Base-by-base conservation (phyloP, 805 yeast species). In the Yarrowia porcina region DNA sequence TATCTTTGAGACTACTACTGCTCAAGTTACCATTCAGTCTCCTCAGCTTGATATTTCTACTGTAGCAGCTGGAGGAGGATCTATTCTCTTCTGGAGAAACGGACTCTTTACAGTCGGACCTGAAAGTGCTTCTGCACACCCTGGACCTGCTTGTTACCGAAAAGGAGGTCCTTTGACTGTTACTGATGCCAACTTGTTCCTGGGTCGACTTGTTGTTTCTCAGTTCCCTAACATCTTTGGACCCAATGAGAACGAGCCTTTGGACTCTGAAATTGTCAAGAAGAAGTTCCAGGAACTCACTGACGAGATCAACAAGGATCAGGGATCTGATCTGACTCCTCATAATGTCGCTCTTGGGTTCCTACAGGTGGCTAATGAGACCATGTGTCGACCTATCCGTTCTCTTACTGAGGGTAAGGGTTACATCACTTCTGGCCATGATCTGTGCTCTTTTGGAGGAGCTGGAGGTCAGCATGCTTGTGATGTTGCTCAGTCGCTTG, bases 401-500 rank as follows among this genome's bases (percentile, higher is more conserved):
- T 85, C 88, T 42, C 75, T 90, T 60, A 90, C 96, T 0, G 97
- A 90, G 71, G 89, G 93, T 1, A 89, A 85, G 70, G 97, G 97
- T 4, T 84, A 85, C 69, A 79, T 82, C 42, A 80, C 85, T 0
- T 72, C 87, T 10, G 76, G 81, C 11, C 96, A 90, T 72, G 76
- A 87, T 64, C 75, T 90, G 64, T 96, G 91, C 1, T 82, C 93
- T 2, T 90, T 90, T 75, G 97, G 97, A 50, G 97, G 97, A 54
- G 96, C 96, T 25, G 97, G 97, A 61, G 97, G 97, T 9, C 97
- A 90, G 74, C 92, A 89, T 73, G 92, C 94, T 2, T 85, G 83
- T 54, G 85, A 88, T 10, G 85, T 90, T 35, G 96, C 96, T 1
- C 79, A 82, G 64, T 79, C 82, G 25, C 77, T 90, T 65, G 91